Evolutionary conservation across 495 filamentous ascomycete species (phyloP).

Genomic region (Lophiotrema nucula): DNA sequence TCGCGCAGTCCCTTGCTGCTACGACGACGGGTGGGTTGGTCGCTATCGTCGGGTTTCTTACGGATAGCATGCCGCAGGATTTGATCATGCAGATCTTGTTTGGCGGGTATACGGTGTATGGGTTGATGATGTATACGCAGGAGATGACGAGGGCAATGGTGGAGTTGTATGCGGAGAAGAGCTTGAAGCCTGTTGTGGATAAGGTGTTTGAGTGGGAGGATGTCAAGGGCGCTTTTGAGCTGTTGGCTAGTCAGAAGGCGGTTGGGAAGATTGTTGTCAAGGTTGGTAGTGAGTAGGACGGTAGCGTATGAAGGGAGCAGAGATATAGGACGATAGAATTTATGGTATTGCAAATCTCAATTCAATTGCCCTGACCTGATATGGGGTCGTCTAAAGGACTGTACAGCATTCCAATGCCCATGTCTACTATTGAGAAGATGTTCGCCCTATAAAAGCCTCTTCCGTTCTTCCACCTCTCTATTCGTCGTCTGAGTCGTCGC

Average conservation of each 20-base stretch:
- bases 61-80: conserved; percentile 3
- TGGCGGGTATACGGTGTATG: conserved; percentile 15
- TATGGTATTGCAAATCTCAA: too few relatives aligned
- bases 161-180: conserved; percentile 43
- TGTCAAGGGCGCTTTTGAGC: conserved; percentile 32
- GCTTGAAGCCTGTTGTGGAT: conserved; percentile 51
- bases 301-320: too few relatives aligned
- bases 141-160: conserved; percentile 31
- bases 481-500: too few relatives aligned
- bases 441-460: too few relatives aligned
- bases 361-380: too few relatives aligned
- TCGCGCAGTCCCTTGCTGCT: conserved; percentile 11
- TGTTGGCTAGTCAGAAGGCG: conserved; percentile 1
- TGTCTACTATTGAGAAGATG: too few relatives aligned
- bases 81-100: conserved; percentile 10
- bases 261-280: conserved; percentile 31
- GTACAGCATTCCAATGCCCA: too few relatives aligned
- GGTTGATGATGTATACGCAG: neutral
- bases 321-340: too few relatives aligned
- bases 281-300: conserved; percentile 6
- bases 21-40: conserved; percentile 8
- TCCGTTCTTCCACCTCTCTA: too few relatives aligned
- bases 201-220: conserved; percentile 58
- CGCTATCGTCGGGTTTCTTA: conserved; percentile 17
- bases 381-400: too few relatives aligned